phyloP scores from a whole-genome alignment of 2,329 filamentous ascomycete species.

The Thelonectria olida region DNA sequence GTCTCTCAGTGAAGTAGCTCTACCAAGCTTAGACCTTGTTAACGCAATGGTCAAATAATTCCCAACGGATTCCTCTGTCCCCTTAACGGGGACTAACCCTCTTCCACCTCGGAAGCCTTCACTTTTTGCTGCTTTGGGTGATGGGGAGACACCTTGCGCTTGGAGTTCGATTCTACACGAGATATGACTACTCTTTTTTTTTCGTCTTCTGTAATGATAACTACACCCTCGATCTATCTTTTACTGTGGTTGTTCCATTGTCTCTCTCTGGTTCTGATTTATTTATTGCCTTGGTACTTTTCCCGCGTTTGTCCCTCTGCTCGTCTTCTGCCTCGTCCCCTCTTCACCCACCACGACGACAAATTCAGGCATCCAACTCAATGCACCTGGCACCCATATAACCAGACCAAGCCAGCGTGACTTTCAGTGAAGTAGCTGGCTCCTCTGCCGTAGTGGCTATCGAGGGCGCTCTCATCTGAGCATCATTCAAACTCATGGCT shows the following conservation, averaged over 20 bases:
- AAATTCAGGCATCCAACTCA: not conserved
- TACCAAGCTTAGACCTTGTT: not conserved
- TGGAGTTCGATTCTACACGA: not conserved
- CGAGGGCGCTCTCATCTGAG: no score
- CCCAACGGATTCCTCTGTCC: not conserved
- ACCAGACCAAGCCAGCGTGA: not conserved
- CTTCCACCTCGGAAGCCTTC: not conserved
- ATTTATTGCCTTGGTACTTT: not conserved
- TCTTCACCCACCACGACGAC: not conserved
- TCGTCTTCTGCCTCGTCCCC: not conserved
- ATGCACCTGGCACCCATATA: not conserved
- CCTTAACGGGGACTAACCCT: not conserved
- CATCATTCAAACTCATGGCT: not conserved
- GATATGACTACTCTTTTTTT: not conserved
- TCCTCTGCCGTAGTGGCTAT: not conserved
- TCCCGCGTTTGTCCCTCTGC: no score
- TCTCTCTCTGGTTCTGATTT: not conserved
- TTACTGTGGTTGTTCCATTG: not conserved
- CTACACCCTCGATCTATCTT: not conserved
- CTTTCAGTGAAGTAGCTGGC: constrained; percentile 8
- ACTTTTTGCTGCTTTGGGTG: constrained; percentile 14
- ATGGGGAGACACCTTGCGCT: no score
- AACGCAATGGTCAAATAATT: not conserved
- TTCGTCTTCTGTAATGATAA: not conserved
- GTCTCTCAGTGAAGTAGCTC: not conserved